phyloP scores from a whole-genome alignment of 2,329 filamentous ascomycete genomes.

The Tolypocladium endophyticum region DNA sequence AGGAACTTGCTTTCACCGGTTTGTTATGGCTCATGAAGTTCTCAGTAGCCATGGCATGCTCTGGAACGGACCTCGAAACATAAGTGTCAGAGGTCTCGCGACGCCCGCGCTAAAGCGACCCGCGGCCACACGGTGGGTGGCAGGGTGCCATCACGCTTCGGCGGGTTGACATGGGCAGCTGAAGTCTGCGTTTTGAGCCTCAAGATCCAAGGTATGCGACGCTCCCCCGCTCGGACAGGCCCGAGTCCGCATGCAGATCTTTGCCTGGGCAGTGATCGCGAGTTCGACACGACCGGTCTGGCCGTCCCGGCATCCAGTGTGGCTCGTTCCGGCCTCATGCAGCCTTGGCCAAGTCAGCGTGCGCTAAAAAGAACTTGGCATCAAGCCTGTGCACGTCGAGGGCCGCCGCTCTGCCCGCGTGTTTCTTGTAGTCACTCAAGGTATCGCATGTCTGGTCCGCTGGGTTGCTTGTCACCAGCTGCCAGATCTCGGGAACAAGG shows the following conservation, averaged over 20 bases:
- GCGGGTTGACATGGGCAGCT: not conserved
- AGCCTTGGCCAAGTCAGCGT: not conserved
- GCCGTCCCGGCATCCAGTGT: not conserved
- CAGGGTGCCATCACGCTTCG: not conserved
- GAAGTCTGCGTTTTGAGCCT: conserved; percentile 1
- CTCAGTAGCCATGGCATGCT: not conserved
- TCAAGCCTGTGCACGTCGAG: not conserved
- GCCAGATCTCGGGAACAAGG: not conserved
- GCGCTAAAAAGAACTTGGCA: not conserved
- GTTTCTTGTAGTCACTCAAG: not conserved
- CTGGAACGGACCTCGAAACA: not conserved
- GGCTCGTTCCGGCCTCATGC: not conserved
- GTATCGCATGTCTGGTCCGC: not conserved
- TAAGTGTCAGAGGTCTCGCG: not conserved
- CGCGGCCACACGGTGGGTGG: not conserved
- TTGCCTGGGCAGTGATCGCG: not conserved
- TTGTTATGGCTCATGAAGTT: not conserved
- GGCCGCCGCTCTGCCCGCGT: not conserved
- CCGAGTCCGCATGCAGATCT: not conserved
- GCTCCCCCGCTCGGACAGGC: not conserved
- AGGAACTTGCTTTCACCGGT: not conserved
- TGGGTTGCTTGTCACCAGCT: not conserved
- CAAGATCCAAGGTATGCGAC: conserved; percentile 1
- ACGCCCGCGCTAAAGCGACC: not conserved
- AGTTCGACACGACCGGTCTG: not conserved